A percentile compares a stretch with the other conserved stretches of the same genome.
Conservation (phyloP, 1,284 basidiomycete genomes). For the Ustilago lituana region DNA sequence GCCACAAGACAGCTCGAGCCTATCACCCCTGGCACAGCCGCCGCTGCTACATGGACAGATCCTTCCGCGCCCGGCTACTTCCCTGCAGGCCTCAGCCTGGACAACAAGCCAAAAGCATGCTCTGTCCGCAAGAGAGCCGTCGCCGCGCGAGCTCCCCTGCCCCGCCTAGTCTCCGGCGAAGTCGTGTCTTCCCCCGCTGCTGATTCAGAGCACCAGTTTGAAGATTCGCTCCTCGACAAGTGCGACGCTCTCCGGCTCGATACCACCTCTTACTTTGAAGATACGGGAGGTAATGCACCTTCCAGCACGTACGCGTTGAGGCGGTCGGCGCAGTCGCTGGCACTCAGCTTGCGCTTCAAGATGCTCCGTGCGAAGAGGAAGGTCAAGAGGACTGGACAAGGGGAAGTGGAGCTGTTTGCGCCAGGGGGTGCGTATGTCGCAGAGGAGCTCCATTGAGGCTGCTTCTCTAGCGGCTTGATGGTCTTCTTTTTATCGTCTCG, state of each 20-base stretch:
- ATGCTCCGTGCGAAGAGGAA: constrained; percentile 31
- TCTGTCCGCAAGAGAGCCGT: constrained; percentile 27
- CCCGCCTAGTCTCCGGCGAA: constrained; percentile 27
- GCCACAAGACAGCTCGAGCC: constrained; percentile 5
- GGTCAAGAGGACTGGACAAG: constrained; percentile 11
- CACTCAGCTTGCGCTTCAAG: constrained; percentile 43
- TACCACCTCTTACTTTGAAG: neutral
- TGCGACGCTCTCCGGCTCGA: neutral
- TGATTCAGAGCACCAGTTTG: neutral
- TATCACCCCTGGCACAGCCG: constrained; percentile 41
- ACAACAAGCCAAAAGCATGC: constrained; percentile 5
- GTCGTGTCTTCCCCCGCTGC: constrained; percentile 16
- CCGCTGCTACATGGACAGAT: constrained; percentile 48
- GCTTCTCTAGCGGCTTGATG: constrained; percentile 2
- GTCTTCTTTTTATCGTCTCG: too few species aligned
- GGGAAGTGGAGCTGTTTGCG: constrained; percentile 13
- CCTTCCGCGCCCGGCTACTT: constrained; percentile 44
- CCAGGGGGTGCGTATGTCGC: neutral
- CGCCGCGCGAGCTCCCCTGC: constrained; percentile 12
- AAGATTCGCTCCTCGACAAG: neutral
- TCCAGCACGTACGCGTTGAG: constrained; percentile 11
- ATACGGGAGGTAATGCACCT: neutral
- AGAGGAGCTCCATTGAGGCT: constrained; percentile 14
- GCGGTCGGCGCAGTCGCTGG: constrained; percentile 39
- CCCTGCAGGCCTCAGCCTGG: constrained; percentile 19